Evolutionary conservation across 768 basidiomycete genomes (phyloP).

Genomic region (Naganishia vaughanmartiniae): DNA sequence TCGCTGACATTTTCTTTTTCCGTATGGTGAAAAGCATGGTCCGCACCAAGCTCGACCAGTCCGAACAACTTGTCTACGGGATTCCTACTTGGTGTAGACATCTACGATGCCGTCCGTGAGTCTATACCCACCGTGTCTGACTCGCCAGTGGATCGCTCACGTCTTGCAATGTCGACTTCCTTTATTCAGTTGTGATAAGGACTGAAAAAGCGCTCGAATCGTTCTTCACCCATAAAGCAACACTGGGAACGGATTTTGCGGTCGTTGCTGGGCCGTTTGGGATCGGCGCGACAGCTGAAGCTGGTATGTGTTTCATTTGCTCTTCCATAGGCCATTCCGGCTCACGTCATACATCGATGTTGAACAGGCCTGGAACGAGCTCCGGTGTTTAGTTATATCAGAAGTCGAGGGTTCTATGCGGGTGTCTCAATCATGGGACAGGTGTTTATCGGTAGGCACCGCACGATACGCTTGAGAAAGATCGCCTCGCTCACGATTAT

Average conservation of each 20-base stretch:
- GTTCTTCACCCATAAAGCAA: constrained; percentile 50
- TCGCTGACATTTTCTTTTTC: not conserved
- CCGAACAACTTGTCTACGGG: constrained; percentile 51
- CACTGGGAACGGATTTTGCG: constrained; percentile 47
- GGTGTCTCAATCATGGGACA: constrained; percentile 52
- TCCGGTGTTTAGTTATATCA: constrained; percentile 49
- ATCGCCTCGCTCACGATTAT: too few relatives aligned
- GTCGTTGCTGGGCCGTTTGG: constrained; percentile 51
- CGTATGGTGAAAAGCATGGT: constrained; percentile 42
- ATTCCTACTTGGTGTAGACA: constrained; percentile 51
- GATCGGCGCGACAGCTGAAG: constrained; percentile 50
- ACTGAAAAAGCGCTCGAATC: constrained; percentile 48
- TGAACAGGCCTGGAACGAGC: constrained; percentile 40
- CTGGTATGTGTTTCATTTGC: constrained; percentile 31
- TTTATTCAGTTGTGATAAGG: constrained; percentile 42
- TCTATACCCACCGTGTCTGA: not conserved
- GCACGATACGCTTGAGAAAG: not conserved
- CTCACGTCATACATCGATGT: not conserved
- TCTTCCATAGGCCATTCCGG: too few relatives aligned
- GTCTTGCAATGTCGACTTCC: not conserved
- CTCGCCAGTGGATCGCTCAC: not conserved
- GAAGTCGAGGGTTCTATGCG: constrained; percentile 49
- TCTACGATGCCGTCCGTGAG: constrained; percentile 49
- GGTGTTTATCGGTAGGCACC: constrained; percentile 42
- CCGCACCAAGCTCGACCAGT: constrained; percentile 46